Evolutionary conservation across 2,329 filamentous ascomycete genomes (phyloP).

Genomic region (Meredithiella fracta): DNA sequence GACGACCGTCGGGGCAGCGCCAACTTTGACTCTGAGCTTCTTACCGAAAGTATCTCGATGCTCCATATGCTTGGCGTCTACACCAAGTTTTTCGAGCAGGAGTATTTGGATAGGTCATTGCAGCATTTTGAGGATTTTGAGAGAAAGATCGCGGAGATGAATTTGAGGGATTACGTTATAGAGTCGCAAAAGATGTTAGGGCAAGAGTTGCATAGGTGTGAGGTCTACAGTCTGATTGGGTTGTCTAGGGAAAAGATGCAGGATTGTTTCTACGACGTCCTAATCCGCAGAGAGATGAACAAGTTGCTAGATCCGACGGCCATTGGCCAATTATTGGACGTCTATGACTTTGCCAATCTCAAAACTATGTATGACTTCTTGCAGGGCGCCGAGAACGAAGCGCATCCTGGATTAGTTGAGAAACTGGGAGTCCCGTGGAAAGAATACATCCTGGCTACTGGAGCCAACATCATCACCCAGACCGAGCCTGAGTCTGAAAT

Average conservation of each 20-base stretch:
- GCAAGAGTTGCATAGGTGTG: conserved; percentile 59
- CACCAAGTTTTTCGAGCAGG: conserved; percentile 59
- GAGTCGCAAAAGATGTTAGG: conserved; percentile 53
- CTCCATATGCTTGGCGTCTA: conserved; percentile 77
- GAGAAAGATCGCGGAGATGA: conserved; percentile 42
- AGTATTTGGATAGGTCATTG: conserved; percentile 51
- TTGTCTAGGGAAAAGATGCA: conserved; percentile 67
- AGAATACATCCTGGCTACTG: conserved; percentile 60
- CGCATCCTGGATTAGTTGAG: conserved; percentile 49
- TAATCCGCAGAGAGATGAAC: conserved; percentile 52
- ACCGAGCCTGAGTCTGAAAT: conserved; percentile 66
- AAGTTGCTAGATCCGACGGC: conserved; percentile 50
- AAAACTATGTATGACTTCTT: conserved; percentile 65
- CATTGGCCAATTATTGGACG: conserved; percentile 56
- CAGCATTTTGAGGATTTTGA: conserved; percentile 56
- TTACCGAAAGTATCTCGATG: conserved; percentile 64
- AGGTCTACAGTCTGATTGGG: conserved; percentile 64
- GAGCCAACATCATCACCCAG: conserved; percentile 64
- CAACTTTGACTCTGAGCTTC: conserved; percentile 44
- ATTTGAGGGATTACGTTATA: conserved; percentile 59
- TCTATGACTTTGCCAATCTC: conserved; percentile 52
- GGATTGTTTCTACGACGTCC: conserved; percentile 50
- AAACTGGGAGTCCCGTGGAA: conserved; percentile 59
- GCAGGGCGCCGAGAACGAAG: conserved; percentile 20
- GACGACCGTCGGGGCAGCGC: conserved; percentile 46